These are phyloP conservation scores for Cerioporus squamosus DNA, from an alignment of 1,284 basidiomycete genomes.

Conservation along the genomic window DNA sequence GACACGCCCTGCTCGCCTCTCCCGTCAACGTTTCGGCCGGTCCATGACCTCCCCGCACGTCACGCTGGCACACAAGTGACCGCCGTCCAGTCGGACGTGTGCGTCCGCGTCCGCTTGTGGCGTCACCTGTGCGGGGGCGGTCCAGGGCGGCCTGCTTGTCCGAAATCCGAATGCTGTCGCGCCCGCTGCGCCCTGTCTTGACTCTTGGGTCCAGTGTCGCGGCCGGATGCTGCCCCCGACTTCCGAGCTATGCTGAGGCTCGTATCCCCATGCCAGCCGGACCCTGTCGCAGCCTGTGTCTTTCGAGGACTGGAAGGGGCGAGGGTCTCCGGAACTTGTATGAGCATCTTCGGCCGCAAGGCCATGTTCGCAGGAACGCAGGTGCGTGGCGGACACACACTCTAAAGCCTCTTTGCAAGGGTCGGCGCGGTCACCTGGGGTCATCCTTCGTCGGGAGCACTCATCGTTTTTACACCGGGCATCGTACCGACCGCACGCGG, in stretches of 20 bases:
- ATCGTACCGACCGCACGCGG: constrained; percentile 12
- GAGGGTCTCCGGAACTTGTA: background rate
- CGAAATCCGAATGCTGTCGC: background rate
- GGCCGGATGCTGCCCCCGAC: background rate
- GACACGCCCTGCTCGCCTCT: constrained; percentile 3
- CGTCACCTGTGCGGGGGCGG: background rate
- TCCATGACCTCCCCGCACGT: constrained; percentile 12
- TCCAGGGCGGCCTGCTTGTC: background rate
- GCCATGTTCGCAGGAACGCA: background rate
- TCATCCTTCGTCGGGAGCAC: background rate
- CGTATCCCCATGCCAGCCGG: background rate
- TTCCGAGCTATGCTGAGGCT: too few species aligned
- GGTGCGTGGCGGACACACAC: constrained; percentile 8
- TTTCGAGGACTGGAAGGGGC: too few species aligned
- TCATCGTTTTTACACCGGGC: background rate
- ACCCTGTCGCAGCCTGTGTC: too few species aligned
- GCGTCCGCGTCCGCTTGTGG: background rate
- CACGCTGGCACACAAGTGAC: constrained; percentile 17
- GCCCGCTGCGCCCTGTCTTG: background rate
- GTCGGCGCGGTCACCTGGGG: constrained; percentile 13
- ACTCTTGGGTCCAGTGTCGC: background rate
- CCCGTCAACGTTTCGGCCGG: constrained; percentile 17
- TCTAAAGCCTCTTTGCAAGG: constrained; percentile 5
- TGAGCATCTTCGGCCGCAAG: background rate
- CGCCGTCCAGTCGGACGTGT: constrained; percentile 12